Percentiles rank a stretch among this genome's conserved stretches.
phyloP scores from a whole-genome alignment of 441 rosid genomes.

The Kokia cookei region DNA sequence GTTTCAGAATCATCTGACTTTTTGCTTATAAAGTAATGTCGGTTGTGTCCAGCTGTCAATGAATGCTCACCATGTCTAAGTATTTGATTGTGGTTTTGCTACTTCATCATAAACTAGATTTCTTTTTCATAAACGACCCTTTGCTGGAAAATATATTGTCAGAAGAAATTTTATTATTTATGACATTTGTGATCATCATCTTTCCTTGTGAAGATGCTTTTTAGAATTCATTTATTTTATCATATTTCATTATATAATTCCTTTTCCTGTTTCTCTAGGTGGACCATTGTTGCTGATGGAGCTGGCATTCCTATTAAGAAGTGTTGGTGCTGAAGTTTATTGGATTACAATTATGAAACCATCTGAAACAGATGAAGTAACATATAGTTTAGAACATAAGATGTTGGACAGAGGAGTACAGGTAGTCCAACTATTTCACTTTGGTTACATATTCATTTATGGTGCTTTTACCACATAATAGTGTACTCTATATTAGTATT shows the following conservation, averaged over 20 bases:
- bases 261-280: slow-evolving; percentile 18
- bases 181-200: not conserved
- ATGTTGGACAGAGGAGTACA: slow-evolving; percentile 57
- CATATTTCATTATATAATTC: not conserved
- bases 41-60: slow-evolving; percentile 3
- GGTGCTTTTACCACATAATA: not conserved
- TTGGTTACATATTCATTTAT: not conserved
- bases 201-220: not conserved
- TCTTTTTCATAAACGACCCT: not conserved
- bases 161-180: not conserved
- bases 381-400: slow-evolving; percentile 57
- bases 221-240: not conserved
- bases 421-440: slow-evolving; percentile 21
- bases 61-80: not conserved
- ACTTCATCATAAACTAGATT: not conserved
- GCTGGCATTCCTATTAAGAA: slow-evolving; percentile 55
- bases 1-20: not conserved
- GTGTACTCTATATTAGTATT: not conserved
- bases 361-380: slow-evolving; percentile 33
- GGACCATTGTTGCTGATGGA: slow-evolving; percentile 66
- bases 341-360: slow-evolving; percentile 55
- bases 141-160: not conserved
- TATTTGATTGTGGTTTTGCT: not conserved
- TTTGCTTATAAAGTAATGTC: not conserved
- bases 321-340: slow-evolving; percentile 53